Conservation (phyloP, 768 basidiomycete species). For the Leccinum variicolor region DNA sequence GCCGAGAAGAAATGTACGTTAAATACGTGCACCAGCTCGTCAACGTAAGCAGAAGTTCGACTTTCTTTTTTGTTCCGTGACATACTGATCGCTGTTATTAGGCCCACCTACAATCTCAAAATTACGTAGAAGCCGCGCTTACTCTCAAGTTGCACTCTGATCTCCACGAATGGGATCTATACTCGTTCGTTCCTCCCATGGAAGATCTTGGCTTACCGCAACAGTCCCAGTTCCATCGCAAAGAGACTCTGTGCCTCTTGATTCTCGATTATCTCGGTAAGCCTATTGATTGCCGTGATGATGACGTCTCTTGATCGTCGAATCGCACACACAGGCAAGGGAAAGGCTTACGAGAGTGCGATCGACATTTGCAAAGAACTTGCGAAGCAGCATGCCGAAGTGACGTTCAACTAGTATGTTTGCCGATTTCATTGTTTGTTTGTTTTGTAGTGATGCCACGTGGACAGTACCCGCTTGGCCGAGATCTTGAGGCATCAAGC, state of each 20-base stretch:
- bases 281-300: slow-evolving; percentile 13
- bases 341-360: slow-evolving; percentile 96
- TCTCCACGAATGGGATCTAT: slow-evolving; percentile 86
- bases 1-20: slow-evolving; percentile 90
- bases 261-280: slow-evolving; percentile 92
- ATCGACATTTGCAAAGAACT: slow-evolving; percentile 93
- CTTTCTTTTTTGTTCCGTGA: not conserved
- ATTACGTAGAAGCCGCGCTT: slow-evolving; percentile 89
- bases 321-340: slow-evolving; percentile 59
- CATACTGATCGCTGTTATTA: slow-evolving; percentile 37
- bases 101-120: slow-evolving; percentile 88
- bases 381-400: slow-evolving; percentile 80
- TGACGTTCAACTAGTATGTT: slow-evolving; percentile 88
- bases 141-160: slow-evolving; percentile 94
- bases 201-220: slow-evolving; percentile 87
- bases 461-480: slow-evolving; percentile 67
- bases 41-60: slow-evolving; percentile 50
- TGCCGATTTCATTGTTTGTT: not conserved
- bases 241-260: slow-evolving; percentile 86
- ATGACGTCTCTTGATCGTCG: slow-evolving; percentile 1
- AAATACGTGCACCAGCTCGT: slow-evolving; percentile 96
- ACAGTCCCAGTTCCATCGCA: slow-evolving; percentile 91
- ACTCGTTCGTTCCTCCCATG: slow-evolving; percentile 79
- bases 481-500: slow-evolving; percentile 88
- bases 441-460: not conserved